These are phyloP conservation scores for Penicillium flavigenum DNA, from an alignment of 495 filamentous ascomycete genomes.

Conservation along the genomic window DNA sequence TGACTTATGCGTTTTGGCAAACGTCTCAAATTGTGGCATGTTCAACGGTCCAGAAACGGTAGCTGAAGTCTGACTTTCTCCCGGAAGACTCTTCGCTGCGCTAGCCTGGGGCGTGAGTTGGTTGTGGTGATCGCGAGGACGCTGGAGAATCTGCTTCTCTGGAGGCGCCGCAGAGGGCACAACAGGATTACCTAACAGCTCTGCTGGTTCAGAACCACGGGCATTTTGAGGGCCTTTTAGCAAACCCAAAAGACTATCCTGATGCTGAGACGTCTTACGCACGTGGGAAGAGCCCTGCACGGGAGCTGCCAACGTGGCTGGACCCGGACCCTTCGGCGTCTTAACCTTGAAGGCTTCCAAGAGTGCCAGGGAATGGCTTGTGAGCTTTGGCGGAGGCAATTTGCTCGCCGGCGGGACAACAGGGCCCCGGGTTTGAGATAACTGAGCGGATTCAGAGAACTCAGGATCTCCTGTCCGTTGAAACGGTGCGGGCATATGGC, in stretches of 20 bases:
- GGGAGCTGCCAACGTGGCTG: slow-evolving; percentile 31
- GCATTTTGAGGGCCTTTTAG: slow-evolving; percentile 32
- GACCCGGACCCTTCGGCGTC: slow-evolving; percentile 31
- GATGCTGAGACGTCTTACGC: slow-evolving; percentile 40
- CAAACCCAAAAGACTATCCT: slow-evolving; percentile 40
- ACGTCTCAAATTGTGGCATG: slow-evolving; percentile 48
- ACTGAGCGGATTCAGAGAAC: slow-evolving; percentile 43
- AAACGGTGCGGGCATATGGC: slow-evolving; percentile 46
- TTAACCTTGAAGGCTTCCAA: slow-evolving; percentile 63
- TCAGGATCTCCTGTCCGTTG: slow-evolving; percentile 54
- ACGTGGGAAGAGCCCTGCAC: slow-evolving; percentile 16
- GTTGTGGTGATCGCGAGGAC: slow-evolving; percentile 27
- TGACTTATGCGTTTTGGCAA: slow-evolving; percentile 27
- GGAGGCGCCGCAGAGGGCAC: slow-evolving; percentile 14
- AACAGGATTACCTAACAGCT: slow-evolving; percentile 36
- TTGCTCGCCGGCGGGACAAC: slow-evolving; percentile 56
- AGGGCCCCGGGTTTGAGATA: slow-evolving; percentile 42
- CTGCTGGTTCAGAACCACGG: slow-evolving; percentile 30
- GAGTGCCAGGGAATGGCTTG: slow-evolving; percentile 60
- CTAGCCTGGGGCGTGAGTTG: slow-evolving; percentile 16
- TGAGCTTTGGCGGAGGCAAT: slow-evolving; percentile 61
- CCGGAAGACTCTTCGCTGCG: slow-evolving; percentile 16
- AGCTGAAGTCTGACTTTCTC: slow-evolving; percentile 34
- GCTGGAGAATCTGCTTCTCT: slow-evolving; percentile 41
- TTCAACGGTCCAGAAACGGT: slow-evolving; percentile 54